Conservation (phyloP, 768 basidiomycete genomes). For the Amyloporia xantha region DNA sequence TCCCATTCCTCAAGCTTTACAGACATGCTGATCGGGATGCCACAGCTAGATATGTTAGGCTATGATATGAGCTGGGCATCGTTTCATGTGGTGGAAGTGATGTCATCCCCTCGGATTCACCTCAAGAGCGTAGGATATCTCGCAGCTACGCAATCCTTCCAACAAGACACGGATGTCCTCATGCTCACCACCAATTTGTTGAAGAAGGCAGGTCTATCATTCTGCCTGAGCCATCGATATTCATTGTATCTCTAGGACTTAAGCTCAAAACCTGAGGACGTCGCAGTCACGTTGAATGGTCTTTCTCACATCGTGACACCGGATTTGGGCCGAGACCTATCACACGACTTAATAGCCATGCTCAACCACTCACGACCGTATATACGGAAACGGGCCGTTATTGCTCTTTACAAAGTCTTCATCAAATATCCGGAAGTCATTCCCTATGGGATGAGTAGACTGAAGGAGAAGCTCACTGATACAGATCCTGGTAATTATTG, state of each 20-base stretch:
- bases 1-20: constrained; percentile 58
- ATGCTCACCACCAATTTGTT: constrained; percentile 95
- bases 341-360: constrained; percentile 78
- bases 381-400: constrained; percentile 86
- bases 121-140: constrained; percentile 95
- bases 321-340: constrained; percentile 87
- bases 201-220: constrained; percentile 65
- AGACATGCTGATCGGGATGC: constrained; percentile 26
- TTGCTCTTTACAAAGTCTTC: constrained; percentile 76
- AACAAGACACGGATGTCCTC: constrained; percentile 91
- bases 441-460: constrained; percentile 53
- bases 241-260: constrained; percentile 56
- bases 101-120: constrained; percentile 89
- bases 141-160: constrained; percentile 86
- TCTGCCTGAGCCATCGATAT: not conserved
- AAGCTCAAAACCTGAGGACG: constrained; percentile 66
- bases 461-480: constrained; percentile 80
- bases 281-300: constrained; percentile 75
- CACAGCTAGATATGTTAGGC: constrained; percentile 95
- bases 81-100: constrained; percentile 95
- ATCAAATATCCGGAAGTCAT: constrained; percentile 78
- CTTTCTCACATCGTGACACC: constrained; percentile 77
- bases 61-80: constrained; percentile 95
- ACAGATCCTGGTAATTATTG: constrained; percentile 56
- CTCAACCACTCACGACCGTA: constrained; percentile 83